Conservation (phyloP, 495 filamentous ascomycete genomes). For the Xanthoparmelia taractica region DNA sequence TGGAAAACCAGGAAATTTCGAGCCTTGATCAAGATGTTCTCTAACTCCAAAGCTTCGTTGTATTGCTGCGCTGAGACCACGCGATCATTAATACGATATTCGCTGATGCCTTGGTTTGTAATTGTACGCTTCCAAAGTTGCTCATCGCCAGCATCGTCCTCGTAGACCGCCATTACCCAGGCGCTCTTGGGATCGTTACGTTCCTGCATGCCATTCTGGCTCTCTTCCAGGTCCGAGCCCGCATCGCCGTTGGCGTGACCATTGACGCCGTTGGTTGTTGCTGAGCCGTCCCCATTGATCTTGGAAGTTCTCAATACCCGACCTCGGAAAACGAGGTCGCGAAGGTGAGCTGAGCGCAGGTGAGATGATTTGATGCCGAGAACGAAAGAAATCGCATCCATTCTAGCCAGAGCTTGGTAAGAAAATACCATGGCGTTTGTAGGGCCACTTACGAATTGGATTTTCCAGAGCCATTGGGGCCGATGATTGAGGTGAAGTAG, state of each 20-base stretch:
- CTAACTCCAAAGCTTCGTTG: slow-evolving; percentile 83
- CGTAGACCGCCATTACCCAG: slow-evolving; percentile 99
- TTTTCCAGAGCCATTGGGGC: slow-evolving; percentile 98
- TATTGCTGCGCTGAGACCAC: slow-evolving; percentile 85
- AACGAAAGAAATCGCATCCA: slow-evolving; percentile 99
- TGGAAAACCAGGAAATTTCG: slow-evolving; percentile 98
- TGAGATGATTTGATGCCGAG: slow-evolving; percentile 97
- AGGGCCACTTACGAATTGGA: slow-evolving; percentile 81
- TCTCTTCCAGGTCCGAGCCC: slow-evolving; percentile 45
- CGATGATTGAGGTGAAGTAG: slow-evolving; percentile 98
- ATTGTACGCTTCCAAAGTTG: slow-evolving; percentile 94
- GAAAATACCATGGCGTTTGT: slow-evolving; percentile 1
- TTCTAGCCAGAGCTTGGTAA: slow-evolving; percentile 47
- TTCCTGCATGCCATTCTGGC: slow-evolving; percentile 39
- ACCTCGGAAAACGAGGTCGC: slow-evolving; percentile 92
- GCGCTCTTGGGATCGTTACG: slow-evolving; percentile 79
- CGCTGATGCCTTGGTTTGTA: slow-evolving; percentile 78
- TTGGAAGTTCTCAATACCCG: slow-evolving; percentile 86
- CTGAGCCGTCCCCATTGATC: slow-evolving; percentile 78
- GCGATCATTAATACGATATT: slow-evolving; percentile 92
- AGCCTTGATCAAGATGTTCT: slow-evolving; percentile 96
- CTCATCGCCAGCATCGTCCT: slow-evolving; percentile 93
- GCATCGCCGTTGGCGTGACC: slow-evolving; percentile 45
- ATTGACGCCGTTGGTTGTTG: slow-evolving; percentile 40
- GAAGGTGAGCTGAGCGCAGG: slow-evolving; percentile 87